Evolutionary conservation across 495 filamentous ascomycete genomes (phyloP).

Genomic region (Xylaria curta): DNA sequence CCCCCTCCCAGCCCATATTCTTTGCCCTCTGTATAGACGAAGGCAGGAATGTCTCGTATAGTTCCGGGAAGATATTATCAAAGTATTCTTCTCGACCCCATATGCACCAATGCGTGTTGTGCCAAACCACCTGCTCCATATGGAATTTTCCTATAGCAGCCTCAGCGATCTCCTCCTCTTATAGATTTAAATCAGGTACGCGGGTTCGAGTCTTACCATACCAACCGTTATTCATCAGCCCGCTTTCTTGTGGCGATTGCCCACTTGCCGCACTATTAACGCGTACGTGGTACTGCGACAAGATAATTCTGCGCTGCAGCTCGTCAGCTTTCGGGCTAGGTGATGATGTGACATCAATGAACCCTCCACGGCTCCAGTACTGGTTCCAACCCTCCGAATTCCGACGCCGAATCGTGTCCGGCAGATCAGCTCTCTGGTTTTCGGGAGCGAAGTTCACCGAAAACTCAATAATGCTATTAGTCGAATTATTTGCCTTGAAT

Average conservation of each 20-base stretch:
- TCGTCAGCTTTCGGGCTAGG: constrained; percentile 48
- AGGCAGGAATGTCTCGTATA: constrained; percentile 52
- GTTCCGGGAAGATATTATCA: constrained; percentile 41
- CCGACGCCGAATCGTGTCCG: constrained; percentile 26
- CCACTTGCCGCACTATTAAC: constrained; percentile 51
- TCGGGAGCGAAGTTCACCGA: constrained; percentile 34
- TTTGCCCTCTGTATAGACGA: constrained; percentile 48
- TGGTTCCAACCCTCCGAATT: constrained; percentile 43
- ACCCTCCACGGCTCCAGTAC: constrained; percentile 55
- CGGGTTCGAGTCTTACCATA: constrained; percentile 36
- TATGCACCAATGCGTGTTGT: constrained; percentile 49
- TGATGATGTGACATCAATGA: constrained; percentile 52
- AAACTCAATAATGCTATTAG: constrained; percentile 23
- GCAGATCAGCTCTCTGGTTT: constrained; percentile 26
- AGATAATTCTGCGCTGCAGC: constrained; percentile 56
- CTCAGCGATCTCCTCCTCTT: background rate
- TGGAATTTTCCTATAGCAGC: constrained; percentile 36
- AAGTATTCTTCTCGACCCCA: constrained; percentile 53
- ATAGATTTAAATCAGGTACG: background rate
- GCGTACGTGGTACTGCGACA: constrained; percentile 56
- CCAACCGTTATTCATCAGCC: constrained; percentile 53
- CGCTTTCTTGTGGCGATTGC: constrained; percentile 49
- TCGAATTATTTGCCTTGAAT: constrained; percentile 19
- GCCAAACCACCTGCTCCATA: constrained; percentile 49
- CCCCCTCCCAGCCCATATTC: constrained; percentile 52